phyloP scores from a whole-genome alignment of 2,329 filamentous ascomycete genomes.

The Microdochium paspali region DNA sequence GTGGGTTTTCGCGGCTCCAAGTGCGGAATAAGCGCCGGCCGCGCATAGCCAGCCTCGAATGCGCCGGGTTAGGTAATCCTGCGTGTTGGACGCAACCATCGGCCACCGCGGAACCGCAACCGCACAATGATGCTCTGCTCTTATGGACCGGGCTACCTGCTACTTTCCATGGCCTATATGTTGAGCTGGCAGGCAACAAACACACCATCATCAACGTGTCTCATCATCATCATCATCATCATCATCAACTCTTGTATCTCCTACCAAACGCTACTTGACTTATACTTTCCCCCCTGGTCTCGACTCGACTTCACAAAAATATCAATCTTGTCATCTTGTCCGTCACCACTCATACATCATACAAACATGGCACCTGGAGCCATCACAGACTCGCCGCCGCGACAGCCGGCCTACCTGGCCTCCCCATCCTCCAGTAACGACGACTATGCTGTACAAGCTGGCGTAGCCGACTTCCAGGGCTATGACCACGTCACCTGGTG shows the following conservation, averaged over 20 bases:
- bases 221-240: not conserved
- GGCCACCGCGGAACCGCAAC: not conserved
- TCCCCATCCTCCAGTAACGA: constrained; percentile 31
- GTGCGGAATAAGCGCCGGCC: not conserved
- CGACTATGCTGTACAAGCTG: constrained; percentile 44
- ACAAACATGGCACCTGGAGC: constrained; percentile 49
- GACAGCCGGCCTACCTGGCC: constrained; percentile 31
- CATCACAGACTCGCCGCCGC: constrained; percentile 37
- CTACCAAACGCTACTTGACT: not conserved
- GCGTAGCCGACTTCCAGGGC: constrained; percentile 56
- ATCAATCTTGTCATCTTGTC: constrained; percentile 1
- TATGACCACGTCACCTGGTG: constrained; percentile 96
- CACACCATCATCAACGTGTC: not conserved
- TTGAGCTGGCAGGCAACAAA: no score
- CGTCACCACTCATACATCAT: not conserved
- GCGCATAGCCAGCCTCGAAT: not conserved
- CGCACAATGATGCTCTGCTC: not conserved
- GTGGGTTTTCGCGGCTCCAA: not conserved
- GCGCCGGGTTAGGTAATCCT: not conserved
- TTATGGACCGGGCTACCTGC: not conserved
- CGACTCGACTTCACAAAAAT: not conserved
- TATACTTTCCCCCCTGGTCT: not conserved
- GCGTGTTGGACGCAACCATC: not conserved
- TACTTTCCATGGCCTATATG: no score
- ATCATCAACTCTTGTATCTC: not conserved